Evolutionary conservation across 306 rosid species (phyloP), one percentile per base, ranked within the genome.

Genomic region (Dryas drummondii): DNA sequence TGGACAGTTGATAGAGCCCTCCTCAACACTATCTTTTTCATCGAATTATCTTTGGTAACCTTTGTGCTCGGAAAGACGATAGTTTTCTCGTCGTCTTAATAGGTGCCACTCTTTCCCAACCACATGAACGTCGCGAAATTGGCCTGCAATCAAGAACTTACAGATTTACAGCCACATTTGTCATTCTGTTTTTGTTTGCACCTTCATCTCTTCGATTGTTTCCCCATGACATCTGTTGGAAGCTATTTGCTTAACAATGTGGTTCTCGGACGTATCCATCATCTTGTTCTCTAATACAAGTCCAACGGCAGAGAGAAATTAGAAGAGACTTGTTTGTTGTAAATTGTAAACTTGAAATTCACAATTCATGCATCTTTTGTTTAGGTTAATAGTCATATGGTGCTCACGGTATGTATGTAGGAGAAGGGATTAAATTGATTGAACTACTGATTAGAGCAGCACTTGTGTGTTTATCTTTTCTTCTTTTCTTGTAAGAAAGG

Each of bases 1-100:
- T 91, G 93, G 93, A 89, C 88, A 32, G 91, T 91, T 14, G 97
- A 91, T 61, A 81, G 97, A 6, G 87, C 84, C 55, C 91, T 91
- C 41, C 79, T 91, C 78, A 91, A 83, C 88, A 91, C 97, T 9
- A 89, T 91, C 60, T 89, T 91, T 72, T 91, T 91, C 82, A 83
- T 91, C 41, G 90, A 89, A 71, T 78, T 91, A 48, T 79, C 84
- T 74, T 73, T 91, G 52, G 84, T 91, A 48, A 91, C 96, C 52
- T 91, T 89, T 66, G 85, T 91, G 82, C 89, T 91, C 0, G 89
- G 96, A 47, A 85, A 89, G 74, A 87, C 94, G 0, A 26, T 89
- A 60, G 82, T 87, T 62, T 86, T 84, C 72, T 46, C 68, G 3
- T 68, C 81, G 7, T 54, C 45, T 1, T 81, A 37, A 52, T 17